These are phyloP conservation scores for Phytopythium boreale DNA, from an alignment of 352 stramenopile species.

Conservation along the genomic window DNA sequence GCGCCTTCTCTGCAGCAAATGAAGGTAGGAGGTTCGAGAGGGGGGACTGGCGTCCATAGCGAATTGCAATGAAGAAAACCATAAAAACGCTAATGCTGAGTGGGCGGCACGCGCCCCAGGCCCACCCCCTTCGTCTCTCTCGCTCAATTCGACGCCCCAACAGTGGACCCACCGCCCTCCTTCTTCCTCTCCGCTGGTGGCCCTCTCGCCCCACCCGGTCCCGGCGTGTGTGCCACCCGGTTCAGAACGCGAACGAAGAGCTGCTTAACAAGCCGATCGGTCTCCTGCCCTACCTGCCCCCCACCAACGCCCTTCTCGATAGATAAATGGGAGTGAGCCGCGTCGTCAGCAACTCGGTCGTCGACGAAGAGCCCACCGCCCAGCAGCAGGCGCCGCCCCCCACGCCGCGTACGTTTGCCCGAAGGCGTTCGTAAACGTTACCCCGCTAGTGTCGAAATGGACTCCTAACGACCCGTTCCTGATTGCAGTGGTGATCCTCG, in stretches of 20 bases:
- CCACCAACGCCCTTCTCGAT: background rate
- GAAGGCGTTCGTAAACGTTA: too few species aligned
- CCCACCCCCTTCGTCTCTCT: too few species aligned
- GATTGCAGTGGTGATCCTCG: slow-evolving; percentile 58
- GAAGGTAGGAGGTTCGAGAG: background rate
- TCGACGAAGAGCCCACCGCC: background rate
- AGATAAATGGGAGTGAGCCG: slow-evolving; percentile 5
- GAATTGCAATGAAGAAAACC: background rate
- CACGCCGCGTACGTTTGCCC: background rate
- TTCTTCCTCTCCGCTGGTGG: background rate
- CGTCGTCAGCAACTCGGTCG: background rate
- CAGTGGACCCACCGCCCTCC: too few species aligned
- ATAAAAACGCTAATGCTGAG: background rate
- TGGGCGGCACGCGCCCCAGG: background rate
- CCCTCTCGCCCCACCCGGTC: background rate
- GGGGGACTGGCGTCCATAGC: background rate
- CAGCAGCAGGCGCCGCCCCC: background rate
- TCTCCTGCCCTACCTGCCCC: background rate
- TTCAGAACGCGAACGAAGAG: background rate
- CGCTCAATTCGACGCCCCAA: too few species aligned
- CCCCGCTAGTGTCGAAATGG: too few species aligned
- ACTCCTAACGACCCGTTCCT: too few species aligned
- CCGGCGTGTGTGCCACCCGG: background rate
- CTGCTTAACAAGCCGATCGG: background rate
- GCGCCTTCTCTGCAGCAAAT: background rate